These are phyloP conservation scores for Pleurotus eryngii DNA, from an alignment of 768 basidiomycete genomes.

Conservation along the genomic window DNA sequence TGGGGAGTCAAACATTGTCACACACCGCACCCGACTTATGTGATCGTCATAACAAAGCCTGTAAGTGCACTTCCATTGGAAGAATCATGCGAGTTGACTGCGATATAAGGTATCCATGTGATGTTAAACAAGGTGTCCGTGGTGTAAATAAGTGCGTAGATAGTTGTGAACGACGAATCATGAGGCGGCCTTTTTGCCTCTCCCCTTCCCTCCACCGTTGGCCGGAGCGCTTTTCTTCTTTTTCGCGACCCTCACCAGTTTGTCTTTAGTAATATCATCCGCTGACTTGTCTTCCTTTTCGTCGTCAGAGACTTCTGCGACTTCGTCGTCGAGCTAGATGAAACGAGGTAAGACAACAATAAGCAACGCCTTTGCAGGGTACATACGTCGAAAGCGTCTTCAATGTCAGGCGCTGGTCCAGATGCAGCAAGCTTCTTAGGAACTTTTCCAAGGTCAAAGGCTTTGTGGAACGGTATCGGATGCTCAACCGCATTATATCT, in stretches of 20 bases:
- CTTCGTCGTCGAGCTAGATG: slow-evolving; percentile 39
- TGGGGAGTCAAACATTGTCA: no score
- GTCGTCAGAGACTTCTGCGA: slow-evolving; percentile 48
- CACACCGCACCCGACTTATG: no score
- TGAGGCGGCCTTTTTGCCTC: not conserved
- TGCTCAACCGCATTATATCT: slow-evolving; percentile 91
- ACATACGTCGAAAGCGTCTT: slow-evolving; percentile 84
- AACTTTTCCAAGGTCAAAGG: slow-evolving; percentile 69
- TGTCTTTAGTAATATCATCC: slow-evolving; percentile 32
- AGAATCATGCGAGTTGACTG: no score
- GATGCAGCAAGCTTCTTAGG: slow-evolving; percentile 72
- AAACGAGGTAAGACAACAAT: slow-evolving; percentile 5
- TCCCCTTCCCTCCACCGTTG: not conserved
- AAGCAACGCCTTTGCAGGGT: not conserved
- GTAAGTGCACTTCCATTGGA: no score
- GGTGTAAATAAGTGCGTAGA: no score
- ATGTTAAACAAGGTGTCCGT: no score
- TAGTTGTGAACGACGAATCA: no score
- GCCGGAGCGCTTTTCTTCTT: slow-evolving; percentile 19
- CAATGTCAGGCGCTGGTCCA: slow-evolving; percentile 82
- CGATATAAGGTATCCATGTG: no score
- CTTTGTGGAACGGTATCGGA: slow-evolving; percentile 94
- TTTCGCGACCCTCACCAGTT: slow-evolving; percentile 35
- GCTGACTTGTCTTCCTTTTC: slow-evolving; percentile 32
- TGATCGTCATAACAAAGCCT: no score